phyloP scores from a whole-genome alignment of 495 filamentous ascomycete species.

The Trichodelitschia bisporula region DNA sequence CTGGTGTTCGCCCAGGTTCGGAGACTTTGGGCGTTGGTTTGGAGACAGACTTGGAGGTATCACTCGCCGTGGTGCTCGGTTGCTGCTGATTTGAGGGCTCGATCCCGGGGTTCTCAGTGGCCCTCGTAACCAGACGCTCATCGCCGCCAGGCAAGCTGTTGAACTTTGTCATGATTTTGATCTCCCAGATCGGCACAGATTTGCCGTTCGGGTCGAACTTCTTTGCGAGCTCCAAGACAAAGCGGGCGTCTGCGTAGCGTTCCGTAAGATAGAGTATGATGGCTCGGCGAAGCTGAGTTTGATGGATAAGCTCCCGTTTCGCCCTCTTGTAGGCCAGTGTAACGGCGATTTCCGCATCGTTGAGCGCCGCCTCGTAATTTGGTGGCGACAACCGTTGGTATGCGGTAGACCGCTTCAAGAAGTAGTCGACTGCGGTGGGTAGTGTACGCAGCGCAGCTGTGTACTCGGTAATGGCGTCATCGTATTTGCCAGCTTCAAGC shows the following conservation, averaged over 20 bases:
- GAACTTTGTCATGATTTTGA: constrained; percentile 29
- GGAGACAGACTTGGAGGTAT: constrained; percentile 2
- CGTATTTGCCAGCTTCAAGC: constrained; percentile 33
- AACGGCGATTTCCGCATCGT: constrained; percentile 61
- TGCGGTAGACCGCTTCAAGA: constrained; percentile 69
- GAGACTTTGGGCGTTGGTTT: constrained; percentile 5
- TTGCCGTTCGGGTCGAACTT: constrained; percentile 34
- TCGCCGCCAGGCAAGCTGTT: constrained; percentile 25
- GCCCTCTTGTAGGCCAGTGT: constrained; percentile 42
- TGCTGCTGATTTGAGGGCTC: constrained; percentile 8
- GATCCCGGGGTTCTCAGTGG: constrained; percentile 21
- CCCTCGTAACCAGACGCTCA: constrained; percentile 29
- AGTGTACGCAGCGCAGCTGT: constrained; percentile 45
- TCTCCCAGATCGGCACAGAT: constrained; percentile 35
- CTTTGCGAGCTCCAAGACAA: constrained; percentile 42
- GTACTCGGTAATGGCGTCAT: constrained; percentile 41
- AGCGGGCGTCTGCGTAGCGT: constrained; percentile 50
- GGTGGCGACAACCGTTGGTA: constrained; percentile 39
- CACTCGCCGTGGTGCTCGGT: constrained; percentile 3
- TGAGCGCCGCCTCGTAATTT: constrained; percentile 32
- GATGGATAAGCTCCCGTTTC: constrained; percentile 54
- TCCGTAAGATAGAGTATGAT: constrained; percentile 47
- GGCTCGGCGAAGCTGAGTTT: constrained; percentile 58
- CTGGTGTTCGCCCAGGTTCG: background rate
- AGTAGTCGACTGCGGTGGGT: constrained; percentile 53